These are phyloP conservation scores for Oryza rufipogon DNA, from an alignment of 176 grass and related monocot genomes.

Conservation along the genomic window DNA sequence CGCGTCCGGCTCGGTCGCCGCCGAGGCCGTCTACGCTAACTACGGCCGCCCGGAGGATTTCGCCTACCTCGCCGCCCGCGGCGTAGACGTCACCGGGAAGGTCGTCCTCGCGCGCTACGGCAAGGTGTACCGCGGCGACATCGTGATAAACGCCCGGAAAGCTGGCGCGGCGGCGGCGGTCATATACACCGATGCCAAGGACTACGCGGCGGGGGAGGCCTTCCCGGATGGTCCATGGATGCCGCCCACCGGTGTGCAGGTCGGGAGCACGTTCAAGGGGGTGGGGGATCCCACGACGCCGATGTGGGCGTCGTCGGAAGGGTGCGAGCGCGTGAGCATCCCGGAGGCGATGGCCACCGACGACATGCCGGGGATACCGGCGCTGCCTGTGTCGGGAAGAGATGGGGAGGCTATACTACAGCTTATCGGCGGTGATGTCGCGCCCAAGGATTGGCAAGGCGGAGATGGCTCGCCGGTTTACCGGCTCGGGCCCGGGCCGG, in stretches of 20 bases:
- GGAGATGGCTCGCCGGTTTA: constrained; percentile 50
- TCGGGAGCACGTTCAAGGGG: constrained; percentile 64
- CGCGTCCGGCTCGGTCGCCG: constrained; percentile 62
- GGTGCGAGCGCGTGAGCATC: constrained; percentile 67
- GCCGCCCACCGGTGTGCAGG: constrained; percentile 79
- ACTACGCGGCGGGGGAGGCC: constrained; percentile 55
- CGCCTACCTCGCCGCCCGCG: constrained; percentile 51
- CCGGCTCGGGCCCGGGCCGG: constrained; percentile 72
- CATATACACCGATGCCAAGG: constrained; percentile 77
- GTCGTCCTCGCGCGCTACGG: constrained; percentile 76
- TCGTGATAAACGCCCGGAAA: constrained; percentile 63
- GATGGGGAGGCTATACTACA: constrained; percentile 69
- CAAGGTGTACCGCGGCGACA: constrained; percentile 83
- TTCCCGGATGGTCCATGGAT: constrained; percentile 83
- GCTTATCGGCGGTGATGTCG: constrained; percentile 59
- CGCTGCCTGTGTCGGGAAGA: constrained; percentile 76
- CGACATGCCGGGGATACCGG: constrained; percentile 69
- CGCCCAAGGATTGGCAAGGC: constrained; percentile 86
- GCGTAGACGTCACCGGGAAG: constrained; percentile 73
- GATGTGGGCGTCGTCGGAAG: constrained; percentile 72
- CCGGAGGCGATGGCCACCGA: constrained; percentile 60
- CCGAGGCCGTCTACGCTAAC: constrained; percentile 75
- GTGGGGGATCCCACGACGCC: constrained; percentile 82
- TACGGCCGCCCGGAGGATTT: constrained; percentile 89
- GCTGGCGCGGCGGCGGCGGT: constrained; percentile 72